These are phyloP conservation scores for Beauveria sp. DNA, from an alignment of 2,329 filamentous ascomycete genomes.

Conservation along the genomic window DNA sequence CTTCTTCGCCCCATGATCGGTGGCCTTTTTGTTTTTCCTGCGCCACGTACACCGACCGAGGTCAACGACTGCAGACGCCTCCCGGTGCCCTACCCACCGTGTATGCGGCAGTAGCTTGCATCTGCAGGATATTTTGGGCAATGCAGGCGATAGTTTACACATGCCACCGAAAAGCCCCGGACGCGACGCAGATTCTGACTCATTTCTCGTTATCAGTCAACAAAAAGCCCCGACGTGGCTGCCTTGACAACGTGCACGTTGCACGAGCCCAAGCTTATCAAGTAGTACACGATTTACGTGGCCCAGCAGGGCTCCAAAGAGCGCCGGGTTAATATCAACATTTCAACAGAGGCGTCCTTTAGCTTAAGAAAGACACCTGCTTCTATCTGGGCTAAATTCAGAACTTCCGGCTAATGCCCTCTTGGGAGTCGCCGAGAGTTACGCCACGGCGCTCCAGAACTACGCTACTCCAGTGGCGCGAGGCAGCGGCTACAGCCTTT, in stretches of 20 bases:
- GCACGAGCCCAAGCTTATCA: not conserved
- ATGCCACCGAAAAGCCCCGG: not conserved
- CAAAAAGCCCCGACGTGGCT: not conserved
- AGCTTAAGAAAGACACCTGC: not conserved
- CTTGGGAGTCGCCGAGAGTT: not conserved
- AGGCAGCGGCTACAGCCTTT: not conserved
- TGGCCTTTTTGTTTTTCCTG: not conserved
- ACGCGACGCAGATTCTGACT: not conserved
- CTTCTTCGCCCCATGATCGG: not conserved
- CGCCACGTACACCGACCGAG: not conserved
- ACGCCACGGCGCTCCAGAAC: not conserved
- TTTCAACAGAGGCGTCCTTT: not conserved
- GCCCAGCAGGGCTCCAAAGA: not conserved
- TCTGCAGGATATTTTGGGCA: not conserved
- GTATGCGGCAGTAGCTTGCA: not conserved
- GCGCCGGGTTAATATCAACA: not conserved
- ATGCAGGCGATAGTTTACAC: not conserved
- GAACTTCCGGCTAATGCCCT: not conserved
- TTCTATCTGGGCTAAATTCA: not conserved
- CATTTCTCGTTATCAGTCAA: not conserved
- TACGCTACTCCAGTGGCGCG: not conserved
- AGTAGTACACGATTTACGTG: not conserved
- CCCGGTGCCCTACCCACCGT: not conserved
- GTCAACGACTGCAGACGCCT: not conserved
- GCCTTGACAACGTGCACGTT: not conserved